A percentile compares a stretch with the other conserved stretches of the same genome.
Conservation (phyloP, 768 basidiomycete species). For the Grammothele lineata region DNA sequence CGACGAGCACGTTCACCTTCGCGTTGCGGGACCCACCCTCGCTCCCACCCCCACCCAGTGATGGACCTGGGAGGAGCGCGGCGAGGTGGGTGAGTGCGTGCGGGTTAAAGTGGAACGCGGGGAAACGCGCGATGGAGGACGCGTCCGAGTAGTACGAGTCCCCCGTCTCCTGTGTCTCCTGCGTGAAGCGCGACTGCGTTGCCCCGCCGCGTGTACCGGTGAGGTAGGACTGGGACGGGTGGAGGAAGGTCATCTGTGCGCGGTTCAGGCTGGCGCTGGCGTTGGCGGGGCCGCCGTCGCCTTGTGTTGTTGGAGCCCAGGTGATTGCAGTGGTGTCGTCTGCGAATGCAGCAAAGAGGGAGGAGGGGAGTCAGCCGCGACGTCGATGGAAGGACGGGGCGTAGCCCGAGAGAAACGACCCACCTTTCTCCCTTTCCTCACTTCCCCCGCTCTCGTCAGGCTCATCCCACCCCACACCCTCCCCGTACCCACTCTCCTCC, state of each 20-base stretch:
- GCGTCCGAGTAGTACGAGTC: constrained; percentile 59
- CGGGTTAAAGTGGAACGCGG: constrained; percentile 68
- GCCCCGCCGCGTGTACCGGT: constrained; percentile 13
- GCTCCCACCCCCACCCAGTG: too few relatives aligned
- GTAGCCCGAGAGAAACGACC: too few relatives aligned
- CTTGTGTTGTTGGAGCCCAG: constrained; percentile 40
- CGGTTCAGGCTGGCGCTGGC: constrained; percentile 1
- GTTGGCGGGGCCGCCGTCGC: constrained; percentile 10
- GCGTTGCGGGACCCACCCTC: too few relatives aligned
- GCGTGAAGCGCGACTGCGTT: constrained; percentile 21
- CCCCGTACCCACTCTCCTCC: too few relatives aligned
- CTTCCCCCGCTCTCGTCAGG: too few relatives aligned
- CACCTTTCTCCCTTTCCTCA: too few relatives aligned
- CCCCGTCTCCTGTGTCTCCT: constrained; percentile 42
- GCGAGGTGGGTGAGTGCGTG: constrained; percentile 51
- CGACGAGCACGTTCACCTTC: constrained; percentile 58
- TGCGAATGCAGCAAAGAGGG: too few relatives aligned
- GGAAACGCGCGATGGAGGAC: constrained; percentile 71
- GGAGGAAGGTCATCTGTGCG: constrained; percentile 20
- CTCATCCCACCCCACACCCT: too few relatives aligned
- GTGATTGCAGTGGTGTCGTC: too few relatives aligned
- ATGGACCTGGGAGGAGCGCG: too few relatives aligned
- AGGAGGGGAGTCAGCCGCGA: too few relatives aligned
- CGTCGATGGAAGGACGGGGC: too few relatives aligned
- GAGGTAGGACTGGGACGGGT: constrained; percentile 8